phyloP scores from a whole-genome alignment of 1,284 basidiomycete genomes.

The Ceratobasidium papillatum region DNA sequence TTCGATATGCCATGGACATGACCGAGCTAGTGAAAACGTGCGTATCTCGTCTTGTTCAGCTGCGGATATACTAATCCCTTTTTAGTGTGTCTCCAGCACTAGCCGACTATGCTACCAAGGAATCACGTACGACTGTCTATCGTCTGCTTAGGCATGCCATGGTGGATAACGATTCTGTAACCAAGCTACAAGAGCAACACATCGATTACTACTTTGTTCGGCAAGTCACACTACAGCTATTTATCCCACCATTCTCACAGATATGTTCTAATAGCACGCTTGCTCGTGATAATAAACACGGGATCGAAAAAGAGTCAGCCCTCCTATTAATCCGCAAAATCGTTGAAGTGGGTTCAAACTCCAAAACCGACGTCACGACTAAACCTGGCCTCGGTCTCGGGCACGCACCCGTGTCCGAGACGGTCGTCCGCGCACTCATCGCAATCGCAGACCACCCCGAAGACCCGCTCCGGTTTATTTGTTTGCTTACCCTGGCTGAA shows the following conservation, averaged over 20 bases:
- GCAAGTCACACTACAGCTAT: constrained; percentile 58
- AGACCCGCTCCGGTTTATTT: constrained; percentile 86
- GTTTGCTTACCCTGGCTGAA: constrained; percentile 90
- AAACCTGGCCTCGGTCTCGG: constrained; percentile 54
- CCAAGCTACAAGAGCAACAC: constrained; percentile 58
- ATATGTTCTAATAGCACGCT: constrained; percentile 66
- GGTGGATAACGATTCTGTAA: constrained; percentile 73
- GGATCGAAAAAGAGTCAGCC: constrained; percentile 92
- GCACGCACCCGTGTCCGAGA: constrained; percentile 71
- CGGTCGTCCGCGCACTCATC: constrained; percentile 86
- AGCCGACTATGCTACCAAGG: constrained; percentile 75
- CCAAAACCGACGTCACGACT: constrained; percentile 2
- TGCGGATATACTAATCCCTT: constrained; percentile 31
- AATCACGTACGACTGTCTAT: constrained; percentile 85
- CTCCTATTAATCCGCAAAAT: constrained; percentile 90
- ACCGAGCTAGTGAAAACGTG: constrained; percentile 78
- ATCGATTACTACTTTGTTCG: constrained; percentile 91
- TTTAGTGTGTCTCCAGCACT: constrained; percentile 77
- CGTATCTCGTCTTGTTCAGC: constrained; percentile 50
- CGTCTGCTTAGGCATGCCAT: constrained; percentile 85
- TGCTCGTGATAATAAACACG: constrained; percentile 82
- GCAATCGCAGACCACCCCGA: constrained; percentile 94
- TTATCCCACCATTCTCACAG: not conserved
- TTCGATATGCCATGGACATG: constrained; percentile 78
- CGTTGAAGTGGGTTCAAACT: constrained; percentile 69